Conservation (phyloP, 768 basidiomycete species). For the Suillus placidus region DNA sequence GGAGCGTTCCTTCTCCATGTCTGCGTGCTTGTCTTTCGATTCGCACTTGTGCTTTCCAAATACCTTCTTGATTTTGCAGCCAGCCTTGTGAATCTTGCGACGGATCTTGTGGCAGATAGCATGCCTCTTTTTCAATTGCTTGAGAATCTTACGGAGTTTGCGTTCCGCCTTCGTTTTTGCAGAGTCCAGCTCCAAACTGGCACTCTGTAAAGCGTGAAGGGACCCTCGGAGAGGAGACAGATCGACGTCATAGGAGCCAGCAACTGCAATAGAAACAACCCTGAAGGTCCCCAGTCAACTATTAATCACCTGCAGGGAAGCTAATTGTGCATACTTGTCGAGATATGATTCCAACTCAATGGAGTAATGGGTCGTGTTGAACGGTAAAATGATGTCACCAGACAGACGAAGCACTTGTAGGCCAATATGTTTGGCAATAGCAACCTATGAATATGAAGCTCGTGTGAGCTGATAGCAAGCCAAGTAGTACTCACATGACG, state of each 20-base stretch:
- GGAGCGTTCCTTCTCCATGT: not conserved
- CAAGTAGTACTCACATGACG: slow-evolving; percentile 47
- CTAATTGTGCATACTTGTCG: slow-evolving; percentile 43
- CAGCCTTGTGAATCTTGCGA: slow-evolving; percentile 29
- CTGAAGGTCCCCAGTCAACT: slow-evolving; percentile 19
- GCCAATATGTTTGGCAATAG: slow-evolving; percentile 60
- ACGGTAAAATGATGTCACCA: slow-evolving; percentile 56
- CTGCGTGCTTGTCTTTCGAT: slow-evolving; percentile 12
- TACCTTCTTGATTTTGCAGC: slow-evolving; percentile 40
- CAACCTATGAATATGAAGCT: slow-evolving; percentile 39
- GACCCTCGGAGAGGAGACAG: slow-evolving; percentile 48
- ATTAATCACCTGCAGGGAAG: not conserved
- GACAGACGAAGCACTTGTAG: slow-evolving; percentile 56
- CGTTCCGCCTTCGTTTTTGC: slow-evolving; percentile 59
- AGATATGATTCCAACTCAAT: slow-evolving; percentile 57
- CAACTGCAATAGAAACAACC: slow-evolving; percentile 30
- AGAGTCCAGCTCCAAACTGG: slow-evolving; percentile 57
- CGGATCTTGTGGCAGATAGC: slow-evolving; percentile 21
- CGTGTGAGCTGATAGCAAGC: not conserved
- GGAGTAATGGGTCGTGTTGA: slow-evolving; percentile 72
- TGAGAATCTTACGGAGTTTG: slow-evolving; percentile 48
- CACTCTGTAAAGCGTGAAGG: slow-evolving; percentile 47
- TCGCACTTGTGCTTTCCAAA: slow-evolving; percentile 33
- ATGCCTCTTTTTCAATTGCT: slow-evolving; percentile 35
- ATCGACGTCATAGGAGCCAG: slow-evolving; percentile 32